Percentiles rank a stretch among this genome's conserved stretches.
Conservation (phyloP, 257 asterid genomes). For the Petrea volubilis region DNA sequence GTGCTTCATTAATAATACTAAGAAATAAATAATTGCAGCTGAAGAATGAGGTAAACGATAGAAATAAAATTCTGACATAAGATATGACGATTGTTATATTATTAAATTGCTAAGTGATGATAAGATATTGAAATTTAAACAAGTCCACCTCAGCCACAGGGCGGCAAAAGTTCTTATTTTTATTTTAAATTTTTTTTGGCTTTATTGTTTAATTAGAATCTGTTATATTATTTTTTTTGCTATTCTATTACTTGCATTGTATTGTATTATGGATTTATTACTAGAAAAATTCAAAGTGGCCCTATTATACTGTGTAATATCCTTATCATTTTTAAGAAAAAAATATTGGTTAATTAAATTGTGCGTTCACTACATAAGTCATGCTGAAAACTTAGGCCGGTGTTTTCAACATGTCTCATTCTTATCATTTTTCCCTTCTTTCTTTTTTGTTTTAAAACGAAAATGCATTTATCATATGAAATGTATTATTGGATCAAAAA, state of each 20-base stretch:
- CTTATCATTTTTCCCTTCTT: too few species aligned
- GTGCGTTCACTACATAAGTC: too few species aligned
- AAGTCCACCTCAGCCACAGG: not conserved
- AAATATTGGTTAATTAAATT: too few species aligned
- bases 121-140: not conserved
- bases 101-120: not conserved
- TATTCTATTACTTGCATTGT: too few species aligned
- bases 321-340: too few species aligned
- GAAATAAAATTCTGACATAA: not conserved
- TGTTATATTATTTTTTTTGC: too few species aligned
- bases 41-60: not conserved
- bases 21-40: not conserved
- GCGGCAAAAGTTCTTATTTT: not conserved
- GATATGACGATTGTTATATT: conserved; percentile 1
- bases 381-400: too few species aligned
- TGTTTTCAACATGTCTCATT: too few species aligned
- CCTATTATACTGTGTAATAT: too few species aligned
- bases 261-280: not conserved
- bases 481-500: too few species aligned
- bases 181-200: not conserved
- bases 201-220: not conserved
- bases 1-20: not conserved
- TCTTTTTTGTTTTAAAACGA: too few species aligned
- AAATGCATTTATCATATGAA: too few species aligned
- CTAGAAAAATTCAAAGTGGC: not conserved